Conservation (phyloP, 176 grass and related monocot genomes). For the Carex scoparia region DNA sequence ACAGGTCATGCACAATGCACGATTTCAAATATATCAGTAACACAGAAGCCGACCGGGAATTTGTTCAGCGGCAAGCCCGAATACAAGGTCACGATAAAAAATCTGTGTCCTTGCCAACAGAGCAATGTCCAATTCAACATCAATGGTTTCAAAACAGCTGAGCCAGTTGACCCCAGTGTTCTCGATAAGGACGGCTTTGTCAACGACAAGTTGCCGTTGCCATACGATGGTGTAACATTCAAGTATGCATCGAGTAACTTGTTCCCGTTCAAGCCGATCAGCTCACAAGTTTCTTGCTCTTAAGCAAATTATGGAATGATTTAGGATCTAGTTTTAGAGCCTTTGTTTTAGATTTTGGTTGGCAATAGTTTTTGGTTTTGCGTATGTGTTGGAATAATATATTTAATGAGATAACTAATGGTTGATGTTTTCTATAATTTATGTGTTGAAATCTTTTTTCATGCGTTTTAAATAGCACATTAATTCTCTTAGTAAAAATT, state of each 20-base stretch:
- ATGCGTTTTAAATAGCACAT: too few species aligned
- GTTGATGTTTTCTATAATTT: too few species aligned
- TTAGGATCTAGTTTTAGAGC: not conserved
- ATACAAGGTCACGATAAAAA: not conserved
- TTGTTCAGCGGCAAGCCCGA: not conserved
- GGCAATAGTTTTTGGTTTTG: not conserved
- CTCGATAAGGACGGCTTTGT: not conserved
- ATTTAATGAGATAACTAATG: too few species aligned
- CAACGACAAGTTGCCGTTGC: not conserved
- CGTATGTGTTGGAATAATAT: not conserved
- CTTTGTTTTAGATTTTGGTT: not conserved
- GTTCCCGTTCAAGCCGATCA: slow-evolving; percentile 2
- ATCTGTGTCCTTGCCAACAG: not conserved
- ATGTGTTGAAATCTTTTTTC: too few species aligned
- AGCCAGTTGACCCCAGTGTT: not conserved
- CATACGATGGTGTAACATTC: not conserved
- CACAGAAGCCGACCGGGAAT: not conserved
- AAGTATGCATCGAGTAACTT: not conserved
- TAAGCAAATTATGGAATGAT: not conserved
- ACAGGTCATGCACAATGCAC: slow-evolving; percentile 6
- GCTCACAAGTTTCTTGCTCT: slow-evolving; percentile 9
- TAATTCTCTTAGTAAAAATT: too few species aligned
- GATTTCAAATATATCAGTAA: not conserved
- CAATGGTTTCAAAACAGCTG: not conserved
- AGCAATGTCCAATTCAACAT: not conserved